Evolutionary conservation across 495 filamentous ascomycete genomes (phyloP).

Genomic region (Pyrenopolyporus hunteri): DNA sequence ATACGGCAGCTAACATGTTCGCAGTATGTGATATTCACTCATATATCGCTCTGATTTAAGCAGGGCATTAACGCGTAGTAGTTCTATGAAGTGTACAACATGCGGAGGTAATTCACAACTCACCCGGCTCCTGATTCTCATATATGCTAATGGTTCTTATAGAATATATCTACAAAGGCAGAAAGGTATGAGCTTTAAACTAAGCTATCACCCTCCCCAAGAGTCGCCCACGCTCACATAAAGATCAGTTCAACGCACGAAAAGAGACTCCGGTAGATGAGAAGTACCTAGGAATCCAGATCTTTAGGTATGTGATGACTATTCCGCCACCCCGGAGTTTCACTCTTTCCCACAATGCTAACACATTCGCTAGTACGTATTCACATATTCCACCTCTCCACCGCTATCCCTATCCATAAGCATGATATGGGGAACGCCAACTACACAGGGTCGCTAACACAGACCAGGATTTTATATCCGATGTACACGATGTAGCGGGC

Average conservation of each 20-base stretch:
- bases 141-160: slow-evolving; percentile 3
- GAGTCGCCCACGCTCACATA: slow-evolving; percentile 1
- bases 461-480: slow-evolving; percentile 60
- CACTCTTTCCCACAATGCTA: background rate
- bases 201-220: background rate
- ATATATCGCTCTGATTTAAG: background rate
- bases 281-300: slow-evolving; percentile 85
- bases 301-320: slow-evolving; percentile 58
- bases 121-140: background rate
- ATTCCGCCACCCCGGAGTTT: background rate
- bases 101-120: slow-evolving; percentile 61
- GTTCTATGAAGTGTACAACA: slow-evolving; percentile 81
- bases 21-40: slow-evolving; percentile 13
- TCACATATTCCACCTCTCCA: background rate
- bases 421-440: background rate
- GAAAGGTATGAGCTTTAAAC: slow-evolving; percentile 58
- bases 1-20: slow-evolving; percentile 4
- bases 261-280: slow-evolving; percentile 89
- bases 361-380: slow-evolving; percentile 11
- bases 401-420: background rate
- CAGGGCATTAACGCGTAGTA: slow-evolving; percentile 8
- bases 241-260: slow-evolving; percentile 68
- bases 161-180: slow-evolving; percentile 95
- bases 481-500: slow-evolving; percentile 85
- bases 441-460: slow-evolving; percentile 1